Conservation (phyloP, 495 filamentous ascomycete species). For the Corynascus novoguineensis region DNA sequence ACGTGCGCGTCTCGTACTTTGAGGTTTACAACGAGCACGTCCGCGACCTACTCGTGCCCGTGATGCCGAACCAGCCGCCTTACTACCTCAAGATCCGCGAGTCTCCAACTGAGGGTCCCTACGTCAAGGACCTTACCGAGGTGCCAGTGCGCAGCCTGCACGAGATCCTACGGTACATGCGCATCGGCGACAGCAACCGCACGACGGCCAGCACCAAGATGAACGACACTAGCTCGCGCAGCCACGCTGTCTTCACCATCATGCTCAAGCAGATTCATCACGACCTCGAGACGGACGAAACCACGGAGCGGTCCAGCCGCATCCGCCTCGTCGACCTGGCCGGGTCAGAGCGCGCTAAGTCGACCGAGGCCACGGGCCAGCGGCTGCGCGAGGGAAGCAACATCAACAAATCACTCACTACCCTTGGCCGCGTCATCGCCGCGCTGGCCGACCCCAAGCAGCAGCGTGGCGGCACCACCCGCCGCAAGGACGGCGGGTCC, state of each 20-base stretch:
- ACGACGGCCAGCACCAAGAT: conserved; percentile 97
- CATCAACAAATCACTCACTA: conserved; percentile 98
- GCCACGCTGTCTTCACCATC: conserved; percentile 96
- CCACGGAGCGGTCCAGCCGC: conserved; percentile 85
- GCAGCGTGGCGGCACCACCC: conserved; percentile 21
- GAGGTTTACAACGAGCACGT: conserved; percentile 99
- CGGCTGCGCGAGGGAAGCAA: conserved; percentile 91
- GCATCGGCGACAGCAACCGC: conserved; percentile 76
- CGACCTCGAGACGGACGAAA: conserved; percentile 89
- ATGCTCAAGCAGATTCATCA: conserved; percentile 93
- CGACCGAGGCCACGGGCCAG: conserved; percentile 88
- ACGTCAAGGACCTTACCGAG: conserved; percentile 94
- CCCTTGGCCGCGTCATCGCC: conserved; percentile 93
- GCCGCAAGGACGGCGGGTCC: not conserved
- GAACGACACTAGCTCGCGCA: conserved; percentile 95
- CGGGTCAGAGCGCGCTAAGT: conserved; percentile 89
- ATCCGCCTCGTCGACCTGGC: conserved; percentile 96
- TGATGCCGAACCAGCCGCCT: conserved; percentile 60
- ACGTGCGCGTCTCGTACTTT: conserved; percentile 95
- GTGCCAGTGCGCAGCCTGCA: conserved; percentile 74
- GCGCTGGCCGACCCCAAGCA: conserved; percentile 75
- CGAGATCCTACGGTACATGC: conserved; percentile 88
- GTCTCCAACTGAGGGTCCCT: conserved; percentile 91
- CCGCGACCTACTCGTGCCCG: conserved; percentile 81
- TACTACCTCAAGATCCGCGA: conserved; percentile 97